A percentile compares a stretch with the other conserved stretches of the same genome.
phyloP scores from a whole-genome alignment of 345 rosid species.

The Corymbia maculata region DNA sequence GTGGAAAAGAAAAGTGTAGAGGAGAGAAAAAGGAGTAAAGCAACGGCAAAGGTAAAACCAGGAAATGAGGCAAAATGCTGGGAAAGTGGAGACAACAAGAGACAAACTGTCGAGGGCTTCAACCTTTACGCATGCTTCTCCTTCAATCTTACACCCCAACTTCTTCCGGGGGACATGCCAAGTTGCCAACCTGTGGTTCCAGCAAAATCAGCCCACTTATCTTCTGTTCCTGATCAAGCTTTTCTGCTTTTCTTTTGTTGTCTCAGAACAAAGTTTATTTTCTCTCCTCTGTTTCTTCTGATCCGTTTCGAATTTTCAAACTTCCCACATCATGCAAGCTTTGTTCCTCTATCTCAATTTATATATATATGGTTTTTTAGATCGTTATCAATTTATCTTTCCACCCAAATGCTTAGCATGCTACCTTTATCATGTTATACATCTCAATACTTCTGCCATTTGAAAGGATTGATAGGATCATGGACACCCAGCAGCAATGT shows the following conservation, averaged over 20 bases:
- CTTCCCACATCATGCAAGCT: neutral
- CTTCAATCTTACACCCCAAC: constrained; percentile 8
- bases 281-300: neutral
- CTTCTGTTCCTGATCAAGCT: neutral
- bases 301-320: neutral
- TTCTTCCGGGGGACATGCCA: constrained; percentile 10
- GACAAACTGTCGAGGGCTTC: constrained; percentile 22
- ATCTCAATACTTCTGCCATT: neutral
- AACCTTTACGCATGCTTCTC: constrained; percentile 28
- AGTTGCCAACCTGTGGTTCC: constrained; percentile 25
- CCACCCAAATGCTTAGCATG: neutral
- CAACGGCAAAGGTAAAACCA: constrained; percentile 14
- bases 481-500: neutral
- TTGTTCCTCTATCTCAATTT: neutral
- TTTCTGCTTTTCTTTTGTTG: neutral
- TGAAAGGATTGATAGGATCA: neutral
- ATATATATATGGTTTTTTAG: neutral
- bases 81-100: constrained; percentile 28
- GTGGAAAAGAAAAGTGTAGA: neutral
- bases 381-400: neutral
- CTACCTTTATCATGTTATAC: neutral
- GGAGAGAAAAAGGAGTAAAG: neutral
- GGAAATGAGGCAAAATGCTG: constrained; percentile 25
- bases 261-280: neutral
- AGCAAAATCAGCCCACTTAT: neutral